These are phyloP conservation scores for Ogataea ramenticola DNA, from an alignment of 805 yeast genomes.

Conservation along the genomic window DNA sequence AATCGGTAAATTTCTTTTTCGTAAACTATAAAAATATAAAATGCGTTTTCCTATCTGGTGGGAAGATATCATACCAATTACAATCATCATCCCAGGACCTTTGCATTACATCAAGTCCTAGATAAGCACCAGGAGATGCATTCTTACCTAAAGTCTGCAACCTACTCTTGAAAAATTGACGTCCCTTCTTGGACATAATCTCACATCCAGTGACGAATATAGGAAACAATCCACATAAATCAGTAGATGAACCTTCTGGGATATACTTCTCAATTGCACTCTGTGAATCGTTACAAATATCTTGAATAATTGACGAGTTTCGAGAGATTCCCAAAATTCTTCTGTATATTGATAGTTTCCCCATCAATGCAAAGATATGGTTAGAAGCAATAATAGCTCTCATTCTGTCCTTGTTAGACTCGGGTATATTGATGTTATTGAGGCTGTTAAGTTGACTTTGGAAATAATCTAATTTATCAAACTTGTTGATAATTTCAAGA, in stretches of 20 bases:
- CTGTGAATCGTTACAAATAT: constrained; percentile 35
- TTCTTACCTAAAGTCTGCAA: constrained; percentile 33
- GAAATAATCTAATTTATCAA: constrained; percentile 21
- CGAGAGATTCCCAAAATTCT: constrained; percentile 44
- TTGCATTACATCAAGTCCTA: constrained; percentile 33
- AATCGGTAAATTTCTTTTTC: no score
- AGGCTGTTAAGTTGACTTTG: constrained; percentile 4
- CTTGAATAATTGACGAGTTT: constrained; percentile 39
- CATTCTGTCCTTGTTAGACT: background rate
- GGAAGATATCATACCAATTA: constrained; percentile 45
- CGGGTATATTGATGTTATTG: background rate
- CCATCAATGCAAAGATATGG: constrained; percentile 43
- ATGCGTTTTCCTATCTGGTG: constrained; percentile 30
- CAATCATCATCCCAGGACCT: constrained; percentile 47
- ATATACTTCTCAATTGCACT: constrained; percentile 30
- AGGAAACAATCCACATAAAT: constrained; percentile 48
- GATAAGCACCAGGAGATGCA: constrained; percentile 29
- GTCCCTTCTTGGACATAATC: constrained; percentile 28
- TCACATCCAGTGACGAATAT: constrained; percentile 57
- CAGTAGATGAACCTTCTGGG: constrained; percentile 41
- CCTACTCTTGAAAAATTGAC: constrained; percentile 32
- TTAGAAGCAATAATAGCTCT: constrained; percentile 37
- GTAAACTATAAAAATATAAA: constrained; percentile 33
- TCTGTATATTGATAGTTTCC: constrained; percentile 48
- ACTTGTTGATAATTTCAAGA: constrained; percentile 28